Evolutionary conservation across 805 yeast genomes (phyloP).

Genomic region (Spathaspora boniae): DNA sequence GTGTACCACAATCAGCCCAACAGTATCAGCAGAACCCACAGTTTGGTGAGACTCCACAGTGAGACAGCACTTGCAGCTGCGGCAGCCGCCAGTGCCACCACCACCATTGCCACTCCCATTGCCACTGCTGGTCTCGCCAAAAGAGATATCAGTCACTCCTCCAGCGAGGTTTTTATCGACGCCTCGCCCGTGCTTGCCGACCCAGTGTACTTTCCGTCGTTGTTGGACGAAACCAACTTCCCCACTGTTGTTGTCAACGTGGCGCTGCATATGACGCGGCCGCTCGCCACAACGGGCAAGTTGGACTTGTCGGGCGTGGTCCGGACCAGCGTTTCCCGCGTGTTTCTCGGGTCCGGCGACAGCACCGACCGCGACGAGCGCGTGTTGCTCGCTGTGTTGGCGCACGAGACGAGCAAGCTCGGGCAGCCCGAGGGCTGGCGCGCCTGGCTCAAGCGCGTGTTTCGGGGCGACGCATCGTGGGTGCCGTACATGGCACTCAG

Average conservation of each 20-base stretch:
- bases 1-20: conserved; percentile 4
- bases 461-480: too few relatives aligned
- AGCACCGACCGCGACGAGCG: conserved; percentile 1
- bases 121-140: neutral
- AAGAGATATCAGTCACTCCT: conserved; percentile 4
- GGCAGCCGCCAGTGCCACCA: conserved; percentile 4
- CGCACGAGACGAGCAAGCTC: conserved; percentile 3
- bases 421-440: too few relatives aligned
- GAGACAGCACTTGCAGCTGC: too few relatives aligned
- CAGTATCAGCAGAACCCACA: conserved; percentile 1
- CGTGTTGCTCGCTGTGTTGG: conserved; percentile 4
- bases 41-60: neutral
- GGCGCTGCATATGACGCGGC: conserved; percentile 12
- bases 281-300: conserved; percentile 7
- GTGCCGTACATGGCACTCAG: too few relatives aligned
- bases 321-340: neutral
- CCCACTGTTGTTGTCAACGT: conserved; percentile 6
- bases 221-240: conserved; percentile 7
- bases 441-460: too few relatives aligned
- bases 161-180: conserved; percentile 9
- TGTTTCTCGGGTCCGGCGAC: conserved; percentile 2
- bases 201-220: conserved; percentile 6
- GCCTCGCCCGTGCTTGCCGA: conserved; percentile 6
- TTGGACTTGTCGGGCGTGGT: conserved; percentile 4
- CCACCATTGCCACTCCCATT: neutral